Base-by-base conservation (phyloP, 768 basidiomycete species). In the Naganishia onofrii region DNA sequence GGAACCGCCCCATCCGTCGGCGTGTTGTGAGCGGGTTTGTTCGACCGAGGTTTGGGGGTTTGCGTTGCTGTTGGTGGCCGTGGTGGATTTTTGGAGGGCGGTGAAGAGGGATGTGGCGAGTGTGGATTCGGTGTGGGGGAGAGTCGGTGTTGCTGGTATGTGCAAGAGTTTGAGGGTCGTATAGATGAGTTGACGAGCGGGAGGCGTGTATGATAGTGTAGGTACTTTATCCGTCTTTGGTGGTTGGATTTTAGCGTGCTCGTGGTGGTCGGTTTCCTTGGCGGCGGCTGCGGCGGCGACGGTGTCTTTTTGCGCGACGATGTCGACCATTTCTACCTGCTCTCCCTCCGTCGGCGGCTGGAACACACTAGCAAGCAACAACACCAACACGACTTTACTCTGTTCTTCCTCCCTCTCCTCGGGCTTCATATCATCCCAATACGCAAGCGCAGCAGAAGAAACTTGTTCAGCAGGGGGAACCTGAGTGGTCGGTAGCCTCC, bases 1-100 rank as follows among this genome's bases (percentile, higher is more conserved):
- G 29, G 75, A 72, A 1, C 82, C 82, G 19, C 82, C 82, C 81
- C 80, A 82, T 10, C 82, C 82, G 63, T 81, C 76, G 23, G 81
- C 78, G 23, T 78, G 74, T 29, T 75, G 75, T 55, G 76, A 77
- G 46, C 81, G 70, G 0, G 77, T 73, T 23, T 66, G 71, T 53
- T 81, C 80, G 28, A 77, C 76, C 3, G 48, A 51, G 15, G 48
- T 5, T 6, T 15, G 13, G 5, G 46, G 5, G 46, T 6, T 46
- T 21, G 46, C 3, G 48, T 7, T 51, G 48, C n/a, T 51, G 48
- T 23, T 26, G 44, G 7, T 17, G 5, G 44, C 15, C 4, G 44
- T 46, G 44, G 44, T 46, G 48, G 48, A 51, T 51, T 79, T 74
- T 12, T 70, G 64, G 4, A 77, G 67, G 5, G 76, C 77, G 36